phyloP scores from a whole-genome alignment of 140 eudicot species.

The Flaveria floridana region DNA sequence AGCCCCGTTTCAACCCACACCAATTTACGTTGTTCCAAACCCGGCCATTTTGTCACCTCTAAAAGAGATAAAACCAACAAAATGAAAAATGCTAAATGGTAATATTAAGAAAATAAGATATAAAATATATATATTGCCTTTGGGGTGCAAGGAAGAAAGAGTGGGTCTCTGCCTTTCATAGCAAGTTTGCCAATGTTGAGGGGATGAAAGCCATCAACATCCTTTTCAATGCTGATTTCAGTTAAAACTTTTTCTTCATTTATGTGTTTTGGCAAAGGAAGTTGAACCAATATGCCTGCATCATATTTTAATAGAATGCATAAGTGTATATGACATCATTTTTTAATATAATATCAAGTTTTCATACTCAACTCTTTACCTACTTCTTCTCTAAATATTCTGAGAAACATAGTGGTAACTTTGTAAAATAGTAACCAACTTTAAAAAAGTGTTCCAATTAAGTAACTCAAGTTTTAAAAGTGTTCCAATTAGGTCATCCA shows the following conservation, averaged over 20 bases:
- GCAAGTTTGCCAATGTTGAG: conserved; percentile 97
- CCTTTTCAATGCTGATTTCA: conserved; percentile 84
- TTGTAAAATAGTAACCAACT: too few relatives aligned
- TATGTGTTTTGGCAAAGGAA: conserved; percentile 94
- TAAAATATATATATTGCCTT: conserved; percentile 46
- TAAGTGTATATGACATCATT: too few relatives aligned
- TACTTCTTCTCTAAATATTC: too few relatives aligned
- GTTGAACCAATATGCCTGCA: conserved; percentile 96
- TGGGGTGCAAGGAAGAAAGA: conserved; percentile 96
- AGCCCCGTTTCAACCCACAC: background rate
- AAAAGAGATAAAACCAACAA: background rate
- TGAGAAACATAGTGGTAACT: too few relatives aligned
- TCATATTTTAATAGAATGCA: background rate
- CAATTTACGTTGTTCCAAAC: background rate
- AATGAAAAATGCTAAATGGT: background rate
- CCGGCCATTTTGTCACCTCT: background rate
- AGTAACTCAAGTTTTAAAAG: too few relatives aligned
- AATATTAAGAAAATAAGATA: background rate
- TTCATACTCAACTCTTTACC: too few relatives aligned
- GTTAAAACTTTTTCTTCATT: conserved; percentile 76
- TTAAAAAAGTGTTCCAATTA: too few relatives aligned
- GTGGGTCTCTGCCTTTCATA: conserved; percentile 97
- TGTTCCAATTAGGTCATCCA: too few relatives aligned
- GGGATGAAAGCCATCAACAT: conserved; percentile 99
- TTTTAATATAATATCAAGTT: too few relatives aligned